Evolutionary conservation across 495 filamentous ascomycete genomes (phyloP).

Genomic region (Penicillium silybi): DNA sequence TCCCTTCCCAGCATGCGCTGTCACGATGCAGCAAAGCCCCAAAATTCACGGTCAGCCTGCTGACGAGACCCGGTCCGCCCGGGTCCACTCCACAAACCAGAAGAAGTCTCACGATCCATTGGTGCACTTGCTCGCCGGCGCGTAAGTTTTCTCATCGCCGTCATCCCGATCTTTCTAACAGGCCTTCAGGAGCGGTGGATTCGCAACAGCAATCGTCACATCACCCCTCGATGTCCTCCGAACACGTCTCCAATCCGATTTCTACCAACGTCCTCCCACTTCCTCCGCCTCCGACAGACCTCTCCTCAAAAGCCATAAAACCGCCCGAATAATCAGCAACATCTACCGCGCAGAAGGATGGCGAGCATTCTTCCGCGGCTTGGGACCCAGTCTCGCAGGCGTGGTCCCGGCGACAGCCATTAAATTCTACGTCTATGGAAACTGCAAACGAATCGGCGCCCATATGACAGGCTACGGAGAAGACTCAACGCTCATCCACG

Average conservation of each 20-base stretch:
- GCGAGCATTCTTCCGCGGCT: conserved; percentile 82
- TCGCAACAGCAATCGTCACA: conserved; percentile 78
- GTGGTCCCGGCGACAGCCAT: conserved; percentile 84
- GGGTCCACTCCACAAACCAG: conserved; percentile 2
- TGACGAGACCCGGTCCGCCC: conserved; percentile 8
- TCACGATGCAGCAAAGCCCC: conserved; percentile 17
- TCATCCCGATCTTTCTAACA: background rate
- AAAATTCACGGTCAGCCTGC: conserved; percentile 16
- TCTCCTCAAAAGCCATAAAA: conserved; percentile 67
- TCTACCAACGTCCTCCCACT: conserved; percentile 60
- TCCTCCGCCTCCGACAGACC: conserved; percentile 34
- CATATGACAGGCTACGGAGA: conserved; percentile 59
- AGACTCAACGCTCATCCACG: conserved; percentile 68
- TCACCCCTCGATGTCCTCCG: conserved; percentile 86
- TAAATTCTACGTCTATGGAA: conserved; percentile 87
- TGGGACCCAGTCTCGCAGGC: conserved; percentile 82
- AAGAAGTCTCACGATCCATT: conserved; percentile 42
- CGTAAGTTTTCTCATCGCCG: conserved; percentile 49
- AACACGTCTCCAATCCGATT: conserved; percentile 84
- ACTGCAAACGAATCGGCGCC: conserved; percentile 73
- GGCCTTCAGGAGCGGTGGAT: conserved; percentile 64
- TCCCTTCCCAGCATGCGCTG: conserved; percentile 12
- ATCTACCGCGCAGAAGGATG: conserved; percentile 76
- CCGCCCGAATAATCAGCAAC: conserved; percentile 71
- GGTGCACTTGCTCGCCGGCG: conserved; percentile 84